Percentiles rank a stretch among this genome's conserved stretches.
phyloP scores from a whole-genome alignment of 345 rosid genomes.

The Salix koriyanagi region DNA sequence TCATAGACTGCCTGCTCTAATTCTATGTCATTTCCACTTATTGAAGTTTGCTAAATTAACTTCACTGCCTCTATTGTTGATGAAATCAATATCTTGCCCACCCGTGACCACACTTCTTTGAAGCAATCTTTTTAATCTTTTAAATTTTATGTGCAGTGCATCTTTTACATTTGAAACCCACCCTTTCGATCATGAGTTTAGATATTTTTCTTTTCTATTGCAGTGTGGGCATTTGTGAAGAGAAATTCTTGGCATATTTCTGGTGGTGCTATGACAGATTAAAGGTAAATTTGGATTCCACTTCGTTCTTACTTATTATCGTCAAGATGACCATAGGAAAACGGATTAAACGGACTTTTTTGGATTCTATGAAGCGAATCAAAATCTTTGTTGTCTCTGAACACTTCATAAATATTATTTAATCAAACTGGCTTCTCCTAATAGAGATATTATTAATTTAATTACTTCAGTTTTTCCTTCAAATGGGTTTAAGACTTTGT shows the following conservation, averaged over 20 bases:
- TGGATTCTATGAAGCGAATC: too few relatives aligned
- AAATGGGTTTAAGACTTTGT: too few relatives aligned
- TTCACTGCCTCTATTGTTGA: not conserved
- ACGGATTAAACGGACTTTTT: too few relatives aligned
- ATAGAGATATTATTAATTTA: too few relatives aligned
- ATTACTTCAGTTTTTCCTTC: too few relatives aligned
- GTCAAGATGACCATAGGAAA: too few relatives aligned
- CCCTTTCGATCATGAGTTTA: not conserved
- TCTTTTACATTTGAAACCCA: not conserved
- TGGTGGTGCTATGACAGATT: constrained; percentile 91
- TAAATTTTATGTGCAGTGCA: not conserved
- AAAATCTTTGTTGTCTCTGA: too few relatives aligned
- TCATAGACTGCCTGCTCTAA: not conserved
- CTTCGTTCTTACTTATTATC: too few relatives aligned
- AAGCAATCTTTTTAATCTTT: not conserved
- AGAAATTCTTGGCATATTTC: constrained; percentile 83
- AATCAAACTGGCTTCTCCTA: too few relatives aligned
- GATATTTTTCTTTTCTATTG: constrained; percentile 28
- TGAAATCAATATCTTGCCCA: not conserved
- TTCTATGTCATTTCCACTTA: not conserved
- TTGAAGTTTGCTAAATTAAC: not conserved
- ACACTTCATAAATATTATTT: too few relatives aligned
- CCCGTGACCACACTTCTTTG: not conserved
- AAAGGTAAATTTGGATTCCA: constrained; percentile 61
- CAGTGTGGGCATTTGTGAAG: constrained; percentile 77